Percentiles rank a stretch among this genome's conserved stretches.
phyloP scores from a whole-genome alignment of 176 grass and related monocot species.

The Melocanna baccifera region DNA sequence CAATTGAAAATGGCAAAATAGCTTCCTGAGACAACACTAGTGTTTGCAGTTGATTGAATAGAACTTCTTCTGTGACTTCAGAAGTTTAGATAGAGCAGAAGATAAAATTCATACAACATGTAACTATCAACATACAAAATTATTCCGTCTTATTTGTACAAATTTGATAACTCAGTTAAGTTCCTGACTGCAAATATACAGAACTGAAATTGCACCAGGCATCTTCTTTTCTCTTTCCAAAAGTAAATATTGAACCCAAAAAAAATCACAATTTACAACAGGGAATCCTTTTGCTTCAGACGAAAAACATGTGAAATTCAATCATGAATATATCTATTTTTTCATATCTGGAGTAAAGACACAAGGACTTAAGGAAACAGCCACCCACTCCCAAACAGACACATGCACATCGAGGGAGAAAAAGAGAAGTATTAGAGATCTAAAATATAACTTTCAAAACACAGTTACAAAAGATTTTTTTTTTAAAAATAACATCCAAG shows the following conservation, averaged over 20 bases:
- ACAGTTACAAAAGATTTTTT: slow-evolving; percentile 68
- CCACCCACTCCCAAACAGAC: background rate
- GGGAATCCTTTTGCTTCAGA: background rate
- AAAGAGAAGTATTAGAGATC: slow-evolving; percentile 34
- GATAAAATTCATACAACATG: background rate
- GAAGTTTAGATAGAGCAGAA: background rate
- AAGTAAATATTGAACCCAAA: slow-evolving; percentile 1
- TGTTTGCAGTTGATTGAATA: background rate
- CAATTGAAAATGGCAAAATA: background rate
- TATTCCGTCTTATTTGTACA: background rate
- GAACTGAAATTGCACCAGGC: background rate
- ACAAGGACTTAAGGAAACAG: background rate
- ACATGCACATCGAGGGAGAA: background rate
- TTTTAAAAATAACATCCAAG: slow-evolving; percentile 51
- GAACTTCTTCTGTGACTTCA: background rate
- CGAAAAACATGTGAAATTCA: background rate
- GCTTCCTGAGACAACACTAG: background rate
- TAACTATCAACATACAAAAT: slow-evolving; percentile 1
- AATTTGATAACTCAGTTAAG: background rate
- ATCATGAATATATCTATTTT: slow-evolving; percentile 9
- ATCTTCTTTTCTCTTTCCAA: background rate
- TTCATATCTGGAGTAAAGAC: slow-evolving; percentile 3
- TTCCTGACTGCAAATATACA: background rate
- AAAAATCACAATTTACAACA: background rate
- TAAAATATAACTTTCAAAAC: slow-evolving; percentile 48